phyloP scores from a whole-genome alignment of 768 basidiomycete genomes.

The Coprinellus aureogranulatus region DNA sequence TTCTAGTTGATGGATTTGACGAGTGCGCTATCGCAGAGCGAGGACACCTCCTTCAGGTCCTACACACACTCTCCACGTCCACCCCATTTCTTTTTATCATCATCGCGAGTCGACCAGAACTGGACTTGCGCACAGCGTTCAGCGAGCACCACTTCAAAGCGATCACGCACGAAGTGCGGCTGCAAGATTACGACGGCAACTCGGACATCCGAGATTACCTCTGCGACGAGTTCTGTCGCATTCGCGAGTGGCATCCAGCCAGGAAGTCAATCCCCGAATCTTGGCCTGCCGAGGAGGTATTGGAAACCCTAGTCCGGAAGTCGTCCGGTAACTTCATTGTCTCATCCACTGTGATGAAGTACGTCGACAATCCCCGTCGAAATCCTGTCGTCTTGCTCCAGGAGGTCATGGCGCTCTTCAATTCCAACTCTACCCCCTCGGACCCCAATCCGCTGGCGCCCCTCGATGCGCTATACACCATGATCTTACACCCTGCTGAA shows the following conservation, averaged over 20 bases:
- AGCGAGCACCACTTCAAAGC: not conserved
- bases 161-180: not conserved
- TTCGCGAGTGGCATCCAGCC: not conserved
- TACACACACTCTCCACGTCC: not conserved
- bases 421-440: not conserved
- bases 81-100: not conserved
- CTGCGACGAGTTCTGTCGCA: not conserved
- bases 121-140: conserved; percentile 1
- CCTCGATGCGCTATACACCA: not conserved
- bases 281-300: conserved; percentile 8
- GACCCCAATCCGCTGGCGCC: not conserved
- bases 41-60: not conserved
- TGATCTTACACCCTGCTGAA: conserved; percentile 1
- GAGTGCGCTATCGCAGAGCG: conserved; percentile 11
- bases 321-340: conserved; percentile 7
- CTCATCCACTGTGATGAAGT: conserved; percentile 7
- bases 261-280: not conserved
- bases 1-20: conserved; percentile 8
- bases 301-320: not conserved
- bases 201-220: conserved; percentile 5
- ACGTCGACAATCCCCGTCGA: not conserved
- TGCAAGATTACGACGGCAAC: conserved; percentile 4
- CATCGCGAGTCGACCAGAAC: conserved; percentile 13
- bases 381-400: not conserved
- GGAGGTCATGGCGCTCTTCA: not conserved